A percentile compares a stretch with the other conserved stretches of the same genome.
Evolutionary conservation across 306 rosid genomes (phyloP).

Genomic region (Sicyos baderoa): DNA sequence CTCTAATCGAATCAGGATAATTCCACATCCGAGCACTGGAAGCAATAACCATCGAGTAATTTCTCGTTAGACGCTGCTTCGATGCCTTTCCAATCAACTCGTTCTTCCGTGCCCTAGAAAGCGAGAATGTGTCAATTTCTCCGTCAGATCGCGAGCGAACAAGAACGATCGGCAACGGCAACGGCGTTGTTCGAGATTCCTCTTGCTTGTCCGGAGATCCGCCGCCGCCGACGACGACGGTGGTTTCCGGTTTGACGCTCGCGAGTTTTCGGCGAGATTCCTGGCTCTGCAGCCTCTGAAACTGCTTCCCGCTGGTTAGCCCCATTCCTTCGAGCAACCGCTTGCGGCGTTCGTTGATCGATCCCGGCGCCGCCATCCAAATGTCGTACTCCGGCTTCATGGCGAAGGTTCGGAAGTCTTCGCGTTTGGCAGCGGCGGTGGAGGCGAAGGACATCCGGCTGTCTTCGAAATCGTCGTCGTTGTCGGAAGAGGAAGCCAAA

Average conservation of each 20-base stretch:
- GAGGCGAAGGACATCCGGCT: slow-evolving; percentile 58
- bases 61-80: slow-evolving; percentile 55
- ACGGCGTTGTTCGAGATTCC: neutral
- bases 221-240: no score
- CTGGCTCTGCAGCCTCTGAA: slow-evolving; percentile 19
- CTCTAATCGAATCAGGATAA: slow-evolving; percentile 14
- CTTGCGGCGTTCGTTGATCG: slow-evolving; percentile 52
- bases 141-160: slow-evolving; percentile 64
- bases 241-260: no score
- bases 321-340: slow-evolving; percentile 62
- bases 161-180: slow-evolving; percentile 26
- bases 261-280: neutral
- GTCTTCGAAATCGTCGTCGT: slow-evolving; percentile 37
- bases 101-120: slow-evolving; percentile 34
- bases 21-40: slow-evolving; percentile 12
- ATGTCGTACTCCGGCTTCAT: slow-evolving; percentile 39
- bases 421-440: slow-evolving; percentile 31
- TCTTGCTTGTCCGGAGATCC: neutral
- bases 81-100: slow-evolving; percentile 43
- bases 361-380: slow-evolving; percentile 73
- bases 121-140: slow-evolving; percentile 39
- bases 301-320: slow-evolving; percentile 34
- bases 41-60: slow-evolving; percentile 24
- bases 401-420: slow-evolving; percentile 11
- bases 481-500: slow-evolving; percentile 37